Base-by-base conservation (phyloP, 1,284 basidiomycete species). In the Papiliotrema terrestris region DNA sequence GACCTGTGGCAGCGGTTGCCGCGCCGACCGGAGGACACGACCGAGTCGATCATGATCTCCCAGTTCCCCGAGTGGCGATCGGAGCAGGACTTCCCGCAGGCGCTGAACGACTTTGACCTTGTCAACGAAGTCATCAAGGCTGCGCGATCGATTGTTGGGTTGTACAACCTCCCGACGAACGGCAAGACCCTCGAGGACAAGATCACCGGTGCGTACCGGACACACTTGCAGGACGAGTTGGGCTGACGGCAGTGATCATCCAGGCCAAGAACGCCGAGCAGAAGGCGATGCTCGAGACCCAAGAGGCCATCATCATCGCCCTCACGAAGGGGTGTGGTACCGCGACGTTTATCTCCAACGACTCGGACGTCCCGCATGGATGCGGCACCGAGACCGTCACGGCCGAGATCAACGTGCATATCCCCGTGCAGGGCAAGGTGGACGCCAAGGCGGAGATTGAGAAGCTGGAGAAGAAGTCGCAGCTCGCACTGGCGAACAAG, bases 1-100 rank as follows among this genome's bases (percentile, higher is more conserved):
- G 96, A 98, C 76, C 80, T 99, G 19, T 98, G 96, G 96, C 96
- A 99, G 75, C 85, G 94, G 43, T 80, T 98, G 11, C 93, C 94
- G 0, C 81, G 92, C 14, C 81, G 94, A 54, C 84, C 87, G 0
- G 86, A 86, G 50, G 93, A 98, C 74, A 69, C 81, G 9, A 89
- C 87, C 9, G 84, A 86, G 20, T 91, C 91, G 0, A 93, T 99
- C 76, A 94, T 95, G 86, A 76, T 98, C 29, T 82, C 93, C 0
- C 76, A 82, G 22, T 98, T 86, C 82, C 95, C 96, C 4, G 82
- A 84, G 45, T 78, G 81, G 63, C 59, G 60, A 35, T 50, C 65
- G 2, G 78, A 80, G 9, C 86, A 86, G 63, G 81, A 84, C 51
- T 91, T 88, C 66, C 78, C 83, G 11, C 81, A 87, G n/a, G 89